Evolutionary conservation across 352 stramenopile species (phyloP).

Genomic region (Phytophthora parvispora): DNA sequence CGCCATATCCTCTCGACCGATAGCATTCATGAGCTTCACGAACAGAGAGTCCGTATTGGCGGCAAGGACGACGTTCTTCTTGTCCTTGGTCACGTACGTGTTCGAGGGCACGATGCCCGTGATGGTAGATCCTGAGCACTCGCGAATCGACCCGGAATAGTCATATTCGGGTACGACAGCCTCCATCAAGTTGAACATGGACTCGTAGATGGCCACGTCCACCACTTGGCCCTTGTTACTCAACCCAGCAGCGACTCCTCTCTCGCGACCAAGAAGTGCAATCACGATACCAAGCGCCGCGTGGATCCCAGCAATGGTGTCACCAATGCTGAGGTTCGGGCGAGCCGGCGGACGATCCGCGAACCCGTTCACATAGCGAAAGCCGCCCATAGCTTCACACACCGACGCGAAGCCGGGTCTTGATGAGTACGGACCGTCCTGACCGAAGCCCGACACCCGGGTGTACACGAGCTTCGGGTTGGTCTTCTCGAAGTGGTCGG

Average conservation of each 20-base stretch:
- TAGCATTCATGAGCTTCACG: constrained; percentile 81
- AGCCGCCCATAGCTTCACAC: constrained; percentile 89
- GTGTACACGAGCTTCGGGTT: constrained; percentile 90
- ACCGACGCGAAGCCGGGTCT: constrained; percentile 87
- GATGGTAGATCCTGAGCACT: constrained; percentile 90
- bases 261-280: constrained; percentile 79
- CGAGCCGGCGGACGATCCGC: constrained; percentile 78
- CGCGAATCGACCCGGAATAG: constrained; percentile 79
- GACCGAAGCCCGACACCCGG: constrained; percentile 86
- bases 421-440: constrained; percentile 84
- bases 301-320: constrained; percentile 89
- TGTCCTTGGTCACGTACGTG: constrained; percentile 86
- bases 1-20: constrained; percentile 69
- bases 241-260: constrained; percentile 29
- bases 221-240: constrained; percentile 76
- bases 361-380: constrained; percentile 91
- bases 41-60: constrained; percentile 90
- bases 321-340: constrained; percentile 86
- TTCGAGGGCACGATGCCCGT: constrained; percentile 91
- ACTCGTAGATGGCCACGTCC: constrained; percentile 91
- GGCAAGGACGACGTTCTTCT: constrained; percentile 89
- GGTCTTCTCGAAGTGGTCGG: constrained; percentile 70
- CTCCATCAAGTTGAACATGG: constrained; percentile 91
- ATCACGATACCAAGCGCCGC: constrained; percentile 85
- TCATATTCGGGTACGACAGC: constrained; percentile 88